Base-by-base conservation (phyloP, 2,329 filamentous ascomycete genomes). In the Xylariaceae sp. region DNA sequence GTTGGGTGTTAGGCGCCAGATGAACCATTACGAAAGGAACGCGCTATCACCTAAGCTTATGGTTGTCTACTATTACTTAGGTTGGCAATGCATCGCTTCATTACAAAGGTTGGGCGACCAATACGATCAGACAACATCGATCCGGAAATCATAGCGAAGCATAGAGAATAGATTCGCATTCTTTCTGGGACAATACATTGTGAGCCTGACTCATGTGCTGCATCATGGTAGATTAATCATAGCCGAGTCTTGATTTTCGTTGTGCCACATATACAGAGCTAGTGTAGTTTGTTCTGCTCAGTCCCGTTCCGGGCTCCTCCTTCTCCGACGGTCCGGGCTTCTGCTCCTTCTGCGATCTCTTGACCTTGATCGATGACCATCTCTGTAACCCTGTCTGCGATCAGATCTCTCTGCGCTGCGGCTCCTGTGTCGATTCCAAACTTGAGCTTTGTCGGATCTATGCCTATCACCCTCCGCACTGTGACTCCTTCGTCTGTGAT, bases 401-500 rank as follows among this genome's bases (percentile, higher is more conserved):
- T 62, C 55, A 10, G 42, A 41, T 38, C 51, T 44, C 42, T 60
- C 59, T n/a, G 54, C 57, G 36, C 61, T 67, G 4, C 57, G 59
- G 42, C 54, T 59, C 10, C 60, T 60, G 34, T 58, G 59, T 31
- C 56, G 59, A n/a, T 61, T 53, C 28, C 54, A 41, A 36, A 51
- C 51, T 42, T 63, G 55, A 11, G 51, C 43, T 47, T 52, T 53
- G 36, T 47, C 55, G 17, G 51, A 49, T 18, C 51, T 57, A 16
- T 58, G 31, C 17, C 51, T 40, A 14, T 58, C 60, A 17, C 56
- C 50, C 13, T 59, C 63, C 3, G 54, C 56, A 45, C 60, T 62
- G 38, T 63, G 44, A 41, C 52, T 58, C 40, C 60, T 58, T 42
- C 56, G 58, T 48, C 55, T 59, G 16, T 57, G 44, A 73, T 74